These are phyloP conservation scores for Trichoderma breve DNA, from an alignment of 2,329 filamentous ascomycete genomes.

Conservation along the genomic window DNA sequence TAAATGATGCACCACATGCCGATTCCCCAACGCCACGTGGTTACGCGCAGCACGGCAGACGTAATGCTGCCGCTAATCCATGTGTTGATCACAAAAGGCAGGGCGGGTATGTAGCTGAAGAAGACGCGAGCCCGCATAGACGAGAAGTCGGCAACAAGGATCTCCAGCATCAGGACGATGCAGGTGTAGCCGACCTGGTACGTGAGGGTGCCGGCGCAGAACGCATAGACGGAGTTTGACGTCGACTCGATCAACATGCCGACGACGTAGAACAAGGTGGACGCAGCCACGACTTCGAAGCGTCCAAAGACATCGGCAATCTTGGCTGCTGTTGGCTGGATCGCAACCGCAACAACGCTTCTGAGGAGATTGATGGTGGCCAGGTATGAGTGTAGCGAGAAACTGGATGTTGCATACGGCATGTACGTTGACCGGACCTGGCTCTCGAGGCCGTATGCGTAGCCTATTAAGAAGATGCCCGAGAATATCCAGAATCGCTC, in stretches of 20 bases:
- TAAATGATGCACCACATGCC: constrained; percentile 65
- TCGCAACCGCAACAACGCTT: constrained; percentile 58
- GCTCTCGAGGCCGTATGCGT: constrained; percentile 58
- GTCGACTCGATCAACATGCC: constrained; percentile 55
- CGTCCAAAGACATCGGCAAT: constrained; percentile 63
- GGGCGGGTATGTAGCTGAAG: constrained; percentile 60
- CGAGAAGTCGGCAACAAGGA: constrained; percentile 60
- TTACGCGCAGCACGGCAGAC: constrained; percentile 45
- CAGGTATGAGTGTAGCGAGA: constrained; percentile 52
- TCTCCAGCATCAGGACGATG: constrained; percentile 57
- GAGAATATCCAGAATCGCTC: constrained; percentile 54
- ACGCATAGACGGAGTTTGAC: constrained; percentile 47
- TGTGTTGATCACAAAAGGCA: constrained; percentile 60
- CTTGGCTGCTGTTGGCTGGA: constrained; percentile 58
- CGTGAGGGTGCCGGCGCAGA: constrained; percentile 53
- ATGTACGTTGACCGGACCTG: constrained; percentile 52
- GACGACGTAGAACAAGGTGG: constrained; percentile 54
- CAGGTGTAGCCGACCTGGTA: constrained; percentile 60
- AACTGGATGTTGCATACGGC: constrained; percentile 53
- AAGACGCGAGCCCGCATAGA: constrained; percentile 58
- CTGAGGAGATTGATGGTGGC: constrained; percentile 59
- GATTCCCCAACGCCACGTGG: constrained; percentile 61
- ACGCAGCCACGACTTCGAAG: constrained; percentile 55
- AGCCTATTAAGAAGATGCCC: constrained; percentile 58
- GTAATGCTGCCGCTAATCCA: constrained; percentile 62